These are phyloP conservation scores for Hansfordia pulvinata DNA, from an alignment of 2,329 filamentous ascomycete genomes.

Conservation along the genomic window DNA sequence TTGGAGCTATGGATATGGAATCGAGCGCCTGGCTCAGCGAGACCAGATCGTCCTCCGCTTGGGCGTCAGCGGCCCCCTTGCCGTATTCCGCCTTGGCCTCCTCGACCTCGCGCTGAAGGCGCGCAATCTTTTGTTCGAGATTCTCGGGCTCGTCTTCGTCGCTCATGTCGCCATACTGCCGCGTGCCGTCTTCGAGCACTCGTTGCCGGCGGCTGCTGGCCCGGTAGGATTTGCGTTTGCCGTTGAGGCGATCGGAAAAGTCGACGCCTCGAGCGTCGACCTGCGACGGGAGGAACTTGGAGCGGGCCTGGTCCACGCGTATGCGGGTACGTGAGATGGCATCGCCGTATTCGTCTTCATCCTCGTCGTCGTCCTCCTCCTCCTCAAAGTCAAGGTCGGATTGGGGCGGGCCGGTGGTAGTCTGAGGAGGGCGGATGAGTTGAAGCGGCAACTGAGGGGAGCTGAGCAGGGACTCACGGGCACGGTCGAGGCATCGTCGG, in stretches of 20 bases:
- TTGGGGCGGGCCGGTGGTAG: slow-evolving; percentile 38
- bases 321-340: slow-evolving; percentile 67
- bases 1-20: slow-evolving; percentile 34
- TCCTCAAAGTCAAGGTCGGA: slow-evolving; percentile 52
- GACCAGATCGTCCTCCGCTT: slow-evolving; percentile 39
- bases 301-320: slow-evolving; percentile 66
- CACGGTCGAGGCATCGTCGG: slow-evolving; percentile 77
- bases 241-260: slow-evolving; percentile 78
- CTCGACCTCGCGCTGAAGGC: slow-evolving; percentile 59
- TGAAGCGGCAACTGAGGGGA: not conserved
- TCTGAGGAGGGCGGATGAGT: slow-evolving; percentile 20
- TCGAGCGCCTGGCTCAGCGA: slow-evolving; percentile 63
- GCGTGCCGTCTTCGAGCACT: slow-evolving; percentile 46
- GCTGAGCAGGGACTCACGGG: slow-evolving; percentile 40
- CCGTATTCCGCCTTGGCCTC: slow-evolving; percentile 38
- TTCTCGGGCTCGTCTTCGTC: slow-evolving; percentile 59
- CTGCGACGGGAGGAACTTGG: slow-evolving; percentile 60
- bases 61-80: slow-evolving; percentile 33
- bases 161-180: slow-evolving; percentile 61
- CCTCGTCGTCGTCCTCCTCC: slow-evolving; percentile 46
- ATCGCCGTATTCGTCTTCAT: slow-evolving; percentile 17
- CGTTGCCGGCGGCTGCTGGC: slow-evolving; percentile 55
- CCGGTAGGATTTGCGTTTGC: slow-evolving; percentile 73
- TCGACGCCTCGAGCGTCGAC: slow-evolving; percentile 70
- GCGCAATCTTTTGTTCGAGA: slow-evolving; percentile 64